Evolutionary conservation across 2,329 filamentous ascomycete species (phyloP).

Genomic region (Xylariaceae sp.): DNA sequence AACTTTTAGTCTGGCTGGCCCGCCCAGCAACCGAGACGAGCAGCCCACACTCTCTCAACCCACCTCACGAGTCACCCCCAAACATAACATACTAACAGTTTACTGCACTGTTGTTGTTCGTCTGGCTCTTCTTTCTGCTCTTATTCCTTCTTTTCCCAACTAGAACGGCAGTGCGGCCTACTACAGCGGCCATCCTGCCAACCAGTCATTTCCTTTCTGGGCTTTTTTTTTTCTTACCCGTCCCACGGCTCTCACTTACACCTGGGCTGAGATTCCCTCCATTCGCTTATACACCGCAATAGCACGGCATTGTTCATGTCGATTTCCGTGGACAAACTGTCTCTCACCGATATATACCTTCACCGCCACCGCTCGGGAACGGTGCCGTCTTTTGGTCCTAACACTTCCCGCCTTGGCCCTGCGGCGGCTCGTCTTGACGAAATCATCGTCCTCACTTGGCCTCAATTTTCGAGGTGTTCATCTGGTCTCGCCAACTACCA

Average conservation of each 20-base stretch:
- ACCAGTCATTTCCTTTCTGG: not conserved
- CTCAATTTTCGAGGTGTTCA: conserved; percentile 4
- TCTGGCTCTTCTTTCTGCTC: not conserved
- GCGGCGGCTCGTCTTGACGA: conserved; percentile 7
- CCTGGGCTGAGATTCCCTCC: conserved; percentile 9
- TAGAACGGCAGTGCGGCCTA: conserved; percentile 4
- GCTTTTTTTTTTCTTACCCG: not conserved
- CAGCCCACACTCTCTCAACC: conserved; percentile 8
- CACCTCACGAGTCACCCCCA: not conserved
- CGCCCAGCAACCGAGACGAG: conserved; percentile 6
- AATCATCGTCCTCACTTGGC: conserved; percentile 2
- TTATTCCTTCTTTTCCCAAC: conserved; percentile 1
- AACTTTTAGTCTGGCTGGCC: conserved; percentile 12
- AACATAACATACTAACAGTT: not conserved
- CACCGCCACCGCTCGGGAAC: conserved; percentile 9
- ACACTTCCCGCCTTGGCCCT: conserved; percentile 3
- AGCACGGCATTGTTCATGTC: conserved; percentile 10
- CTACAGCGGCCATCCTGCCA: conserved; percentile 4
- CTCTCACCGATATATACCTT: conserved; percentile 11
- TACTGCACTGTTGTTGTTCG: no score
- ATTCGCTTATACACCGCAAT: conserved; percentile 12
- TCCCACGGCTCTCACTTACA: conserved; percentile 11
- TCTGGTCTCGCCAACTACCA: conserved; percentile 3
- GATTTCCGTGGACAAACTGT: conserved; percentile 11
- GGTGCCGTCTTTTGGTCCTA: conserved; percentile 9